These are phyloP conservation scores for Xylariaceae sp. DNA, from an alignment of 2,329 filamentous ascomycete genomes.

Conservation along the genomic window DNA sequence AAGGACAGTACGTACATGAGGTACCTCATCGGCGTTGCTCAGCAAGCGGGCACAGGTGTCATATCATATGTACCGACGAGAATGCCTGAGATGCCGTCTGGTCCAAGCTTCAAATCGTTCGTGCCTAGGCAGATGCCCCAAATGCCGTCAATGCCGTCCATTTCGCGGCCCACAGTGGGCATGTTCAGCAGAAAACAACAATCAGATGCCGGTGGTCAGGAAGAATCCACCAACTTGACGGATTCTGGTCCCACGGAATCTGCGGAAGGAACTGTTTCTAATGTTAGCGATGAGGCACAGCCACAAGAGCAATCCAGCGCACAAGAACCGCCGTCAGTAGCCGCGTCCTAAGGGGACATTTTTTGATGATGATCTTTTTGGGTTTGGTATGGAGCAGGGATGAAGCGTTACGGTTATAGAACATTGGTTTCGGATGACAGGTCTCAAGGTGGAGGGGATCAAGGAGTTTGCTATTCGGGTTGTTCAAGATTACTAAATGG, in stretches of 20 bases:
- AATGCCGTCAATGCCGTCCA: slow-evolving; percentile 16
- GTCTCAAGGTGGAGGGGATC: too few relatives aligned
- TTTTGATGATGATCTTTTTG: too few relatives aligned
- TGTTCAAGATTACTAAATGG: too few relatives aligned
- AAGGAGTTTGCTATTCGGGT: too few relatives aligned
- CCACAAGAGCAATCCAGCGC: slow-evolving; percentile 1
- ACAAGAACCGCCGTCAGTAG: slow-evolving; percentile 1
- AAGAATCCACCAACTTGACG: background rate
- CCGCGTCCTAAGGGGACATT: slow-evolving; percentile 6
- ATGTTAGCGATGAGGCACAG: background rate
- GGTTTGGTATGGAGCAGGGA: too few relatives aligned
- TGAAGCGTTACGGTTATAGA: too few relatives aligned
- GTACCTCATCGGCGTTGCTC: slow-evolving; percentile 46
- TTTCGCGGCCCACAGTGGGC: slow-evolving; percentile 29
- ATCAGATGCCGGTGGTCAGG: background rate
- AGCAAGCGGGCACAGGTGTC: slow-evolving; percentile 44
- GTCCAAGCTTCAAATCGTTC: slow-evolving; percentile 32
- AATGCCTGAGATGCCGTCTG: slow-evolving; percentile 35
- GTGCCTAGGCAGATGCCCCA: slow-evolving; percentile 26
- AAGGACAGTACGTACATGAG: slow-evolving; percentile 43
- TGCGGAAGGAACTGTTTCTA: slow-evolving; percentile 5
- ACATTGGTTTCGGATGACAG: too few relatives aligned
- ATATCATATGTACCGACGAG: slow-evolving; percentile 44
- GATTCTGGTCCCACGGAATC: background rate
- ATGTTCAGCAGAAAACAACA: slow-evolving; percentile 23